phyloP scores from a whole-genome alignment of 176 grass and related monocot genomes.

The Urochloa ruziziensis region DNA sequence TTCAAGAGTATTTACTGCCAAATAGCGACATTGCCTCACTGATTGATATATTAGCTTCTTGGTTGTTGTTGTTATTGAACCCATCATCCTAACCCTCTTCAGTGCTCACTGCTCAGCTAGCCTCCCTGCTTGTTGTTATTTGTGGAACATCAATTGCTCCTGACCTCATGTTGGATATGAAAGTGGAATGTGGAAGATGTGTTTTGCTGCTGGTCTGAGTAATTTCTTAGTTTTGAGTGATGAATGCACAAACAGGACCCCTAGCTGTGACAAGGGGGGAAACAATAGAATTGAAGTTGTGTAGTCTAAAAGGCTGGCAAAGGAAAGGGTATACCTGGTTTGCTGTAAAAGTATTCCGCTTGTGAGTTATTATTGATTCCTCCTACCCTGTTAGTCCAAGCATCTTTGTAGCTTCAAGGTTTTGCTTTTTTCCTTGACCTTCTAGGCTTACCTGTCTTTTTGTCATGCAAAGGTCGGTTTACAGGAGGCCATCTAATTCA shows the following conservation, averaged over 20 bases:
- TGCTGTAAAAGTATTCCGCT: neutral
- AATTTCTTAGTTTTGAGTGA: neutral
- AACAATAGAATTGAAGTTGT: neutral
- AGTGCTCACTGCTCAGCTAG: neutral
- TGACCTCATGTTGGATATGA: neutral
- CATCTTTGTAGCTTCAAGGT: neutral
- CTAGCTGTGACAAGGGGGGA: neutral
- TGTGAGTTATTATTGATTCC: neutral
- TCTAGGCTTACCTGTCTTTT: neutral
- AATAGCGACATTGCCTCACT: neutral
- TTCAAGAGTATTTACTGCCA: neutral
- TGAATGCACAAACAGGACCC: neutral
- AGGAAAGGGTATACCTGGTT: conserved; percentile 5
- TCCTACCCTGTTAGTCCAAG: neutral
- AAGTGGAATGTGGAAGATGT: neutral
- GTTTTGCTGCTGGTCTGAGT: neutral
- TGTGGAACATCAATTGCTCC: neutral
- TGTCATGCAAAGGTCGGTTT: neutral
- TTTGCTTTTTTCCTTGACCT: neutral
- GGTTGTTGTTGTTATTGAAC: neutral
- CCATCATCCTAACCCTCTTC: neutral
- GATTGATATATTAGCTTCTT: neutral
- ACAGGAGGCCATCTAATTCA: neutral
- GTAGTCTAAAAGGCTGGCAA: neutral
- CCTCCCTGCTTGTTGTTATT: neutral